phyloP scores from a whole-genome alignment of 2,329 filamentous ascomycete genomes.

The Talaromyces islandicus region DNA sequence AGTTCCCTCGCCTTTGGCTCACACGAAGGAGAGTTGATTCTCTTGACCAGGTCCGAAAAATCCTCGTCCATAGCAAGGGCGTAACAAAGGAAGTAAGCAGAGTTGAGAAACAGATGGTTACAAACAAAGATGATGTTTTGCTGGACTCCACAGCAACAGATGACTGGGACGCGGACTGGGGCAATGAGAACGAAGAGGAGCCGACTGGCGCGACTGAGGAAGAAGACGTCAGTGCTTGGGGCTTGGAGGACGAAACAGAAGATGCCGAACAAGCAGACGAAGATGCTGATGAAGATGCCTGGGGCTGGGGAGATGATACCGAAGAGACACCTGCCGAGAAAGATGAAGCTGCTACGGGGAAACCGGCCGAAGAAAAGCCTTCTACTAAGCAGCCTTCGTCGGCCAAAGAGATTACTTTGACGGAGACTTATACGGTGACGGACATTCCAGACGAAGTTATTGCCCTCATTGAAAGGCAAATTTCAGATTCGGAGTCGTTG shows the following conservation, averaged over 20 bases:
- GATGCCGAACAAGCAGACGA: constrained; percentile 20
- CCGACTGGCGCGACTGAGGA: constrained; percentile 26
- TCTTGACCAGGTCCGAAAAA: constrained; percentile 65
- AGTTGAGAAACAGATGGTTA: constrained; percentile 75
- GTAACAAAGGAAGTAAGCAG: constrained; percentile 68
- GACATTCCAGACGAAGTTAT: constrained; percentile 73
- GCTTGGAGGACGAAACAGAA: constrained; percentile 37
- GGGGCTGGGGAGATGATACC: constrained; percentile 76
- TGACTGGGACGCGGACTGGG: constrained; percentile 79
- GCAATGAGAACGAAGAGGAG: constrained; percentile 55
- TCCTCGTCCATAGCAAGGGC: constrained; percentile 63
- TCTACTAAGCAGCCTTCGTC: constrained; percentile 8
- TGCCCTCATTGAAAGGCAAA: constrained; percentile 35
- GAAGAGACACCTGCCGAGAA: constrained; percentile 30
- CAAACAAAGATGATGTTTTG: constrained; percentile 61
- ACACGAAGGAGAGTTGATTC: constrained; percentile 74
- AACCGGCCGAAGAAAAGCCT: constrained; percentile 17
- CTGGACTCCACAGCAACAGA: constrained; percentile 46
- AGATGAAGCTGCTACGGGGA: constrained; percentile 13
- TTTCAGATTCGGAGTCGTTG: constrained; percentile 36
- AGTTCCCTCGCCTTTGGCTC: constrained; percentile 78
- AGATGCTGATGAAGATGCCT: constrained; percentile 56
- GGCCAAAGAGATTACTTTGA: constrained; percentile 65
- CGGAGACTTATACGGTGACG: constrained; percentile 82
- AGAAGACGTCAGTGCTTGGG: constrained; percentile 46